A percentile compares a stretch with the other conserved stretches of the same genome.
These are phyloP conservation scores for Annulohypoxylon moriforme DNA, from an alignment of 495 filamentous ascomycete genomes.

Conservation along the genomic window DNA sequence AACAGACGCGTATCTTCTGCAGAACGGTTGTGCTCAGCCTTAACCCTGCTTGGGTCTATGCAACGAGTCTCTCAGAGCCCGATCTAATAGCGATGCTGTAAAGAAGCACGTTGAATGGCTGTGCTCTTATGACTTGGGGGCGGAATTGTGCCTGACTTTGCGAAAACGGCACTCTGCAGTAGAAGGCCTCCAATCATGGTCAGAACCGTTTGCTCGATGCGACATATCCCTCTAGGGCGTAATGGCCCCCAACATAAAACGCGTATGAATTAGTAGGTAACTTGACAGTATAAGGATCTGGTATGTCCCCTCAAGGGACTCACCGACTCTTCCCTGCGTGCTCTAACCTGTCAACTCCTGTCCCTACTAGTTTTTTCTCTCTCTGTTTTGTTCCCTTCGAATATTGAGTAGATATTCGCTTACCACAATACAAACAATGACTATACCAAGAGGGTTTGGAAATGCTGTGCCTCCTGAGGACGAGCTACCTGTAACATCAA, in stretches of 20 bases:
- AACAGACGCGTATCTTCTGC: too few species aligned
- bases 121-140: background rate
- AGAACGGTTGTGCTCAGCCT: background rate
- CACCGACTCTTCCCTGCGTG: background rate
- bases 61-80: background rate
- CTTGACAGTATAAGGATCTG: slow-evolving; percentile 19
- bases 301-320: background rate
- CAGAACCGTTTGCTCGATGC: slow-evolving; percentile 4
- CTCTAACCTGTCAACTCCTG: background rate
- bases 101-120: background rate
- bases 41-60: too few species aligned
- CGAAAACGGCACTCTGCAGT: slow-evolving; percentile 17
- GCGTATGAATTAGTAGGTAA: background rate
- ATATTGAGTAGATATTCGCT: background rate
- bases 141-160: background rate
- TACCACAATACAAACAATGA: slow-evolving; percentile 3
- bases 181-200: slow-evolving; percentile 25
- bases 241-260: slow-evolving; percentile 11
- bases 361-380: background rate
- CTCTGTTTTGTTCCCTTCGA: background rate
- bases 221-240: background rate
- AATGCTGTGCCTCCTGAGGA: background rate
- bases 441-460: background rate
- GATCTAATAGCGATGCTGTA: background rate
- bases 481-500: slow-evolving; percentile 1